These are phyloP conservation scores for Maudiozyma turicensis DNA, from an alignment of 805 yeast genomes.

Conservation along the genomic window DNA sequence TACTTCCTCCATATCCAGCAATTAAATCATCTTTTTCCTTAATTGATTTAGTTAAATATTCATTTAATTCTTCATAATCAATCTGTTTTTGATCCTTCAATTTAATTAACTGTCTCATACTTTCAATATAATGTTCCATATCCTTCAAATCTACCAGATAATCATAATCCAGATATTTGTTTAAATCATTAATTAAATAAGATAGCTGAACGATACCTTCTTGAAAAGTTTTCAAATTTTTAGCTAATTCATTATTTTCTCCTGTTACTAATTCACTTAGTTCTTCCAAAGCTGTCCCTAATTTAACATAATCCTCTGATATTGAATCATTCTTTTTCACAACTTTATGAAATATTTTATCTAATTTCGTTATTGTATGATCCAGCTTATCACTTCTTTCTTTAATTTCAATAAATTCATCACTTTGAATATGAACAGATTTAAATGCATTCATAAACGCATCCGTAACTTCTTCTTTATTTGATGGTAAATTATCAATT, in stretches of 20 bases:
- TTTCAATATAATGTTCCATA: slow-evolving; percentile 67
- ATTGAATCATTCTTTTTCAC: slow-evolving; percentile 65
- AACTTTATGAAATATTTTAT: slow-evolving; percentile 64
- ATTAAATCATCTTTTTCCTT: slow-evolving; percentile 50
- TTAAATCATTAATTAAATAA: slow-evolving; percentile 35
- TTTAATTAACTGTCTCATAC: slow-evolving; percentile 60
- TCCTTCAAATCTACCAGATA: slow-evolving; percentile 79
- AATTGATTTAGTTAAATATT: slow-evolving; percentile 63
- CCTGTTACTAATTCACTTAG: slow-evolving; percentile 50
- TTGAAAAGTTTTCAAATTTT: slow-evolving; percentile 37
- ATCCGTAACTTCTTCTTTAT: slow-evolving; percentile 72
- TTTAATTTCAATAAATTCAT: slow-evolving; percentile 73
- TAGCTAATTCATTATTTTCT: slow-evolving; percentile 16
- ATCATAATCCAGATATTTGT: slow-evolving; percentile 57
- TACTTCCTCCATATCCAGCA: slow-evolving; percentile 43
- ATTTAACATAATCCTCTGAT: slow-evolving; percentile 60
- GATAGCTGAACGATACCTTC: slow-evolving; percentile 38
- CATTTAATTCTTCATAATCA: slow-evolving; percentile 79
- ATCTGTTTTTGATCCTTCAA: slow-evolving; percentile 84
- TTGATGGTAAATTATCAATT: slow-evolving; percentile 15
- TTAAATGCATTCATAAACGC: slow-evolving; percentile 90
- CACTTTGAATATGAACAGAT: slow-evolving; percentile 53
- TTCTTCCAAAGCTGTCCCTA: slow-evolving; percentile 60
- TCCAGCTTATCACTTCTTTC: slow-evolving; percentile 78
- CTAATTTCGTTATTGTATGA: slow-evolving; percentile 71